Evolutionary conservation across 192 early-diverging fungal species (phyloP).

Genomic region (Rhizophagus sp.): DNA sequence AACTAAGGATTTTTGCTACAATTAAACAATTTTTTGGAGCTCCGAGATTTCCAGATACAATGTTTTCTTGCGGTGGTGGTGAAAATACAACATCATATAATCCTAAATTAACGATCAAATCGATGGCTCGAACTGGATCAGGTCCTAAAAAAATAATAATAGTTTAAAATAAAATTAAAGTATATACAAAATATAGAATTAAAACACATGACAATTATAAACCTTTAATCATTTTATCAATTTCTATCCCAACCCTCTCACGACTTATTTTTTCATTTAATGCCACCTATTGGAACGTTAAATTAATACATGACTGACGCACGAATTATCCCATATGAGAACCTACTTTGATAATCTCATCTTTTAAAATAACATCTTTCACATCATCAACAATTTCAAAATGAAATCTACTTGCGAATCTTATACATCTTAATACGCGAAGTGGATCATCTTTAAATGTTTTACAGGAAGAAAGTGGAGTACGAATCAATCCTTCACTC

Average conservation of each 20-base stretch:
- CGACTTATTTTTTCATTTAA: slow-evolving; percentile 84
- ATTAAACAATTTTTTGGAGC: slow-evolving; percentile 41
- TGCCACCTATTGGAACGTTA: slow-evolving; percentile 42
- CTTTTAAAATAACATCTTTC: slow-evolving; percentile 49
- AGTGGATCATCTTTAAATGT: slow-evolving; percentile 97
- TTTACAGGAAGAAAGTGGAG: slow-evolving; percentile 83
- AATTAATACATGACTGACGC: background rate
- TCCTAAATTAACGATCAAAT: slow-evolving; percentile 41
- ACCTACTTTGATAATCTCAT: slow-evolving; percentile 54
- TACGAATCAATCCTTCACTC: slow-evolving; percentile 70
- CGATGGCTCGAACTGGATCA: slow-evolving; percentile 38
- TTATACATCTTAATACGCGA: slow-evolving; percentile 88
- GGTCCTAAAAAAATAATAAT: slow-evolving; percentile 28
- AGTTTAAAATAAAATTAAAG: background rate
- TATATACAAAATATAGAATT: background rate
- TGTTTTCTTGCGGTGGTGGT: slow-evolving; percentile 37
- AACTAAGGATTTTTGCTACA: slow-evolving; percentile 44
- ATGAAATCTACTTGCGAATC: slow-evolving; percentile 91
- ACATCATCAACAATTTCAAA: slow-evolving; percentile 77
- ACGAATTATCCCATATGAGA: background rate
- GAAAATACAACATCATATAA: slow-evolving; percentile 51
- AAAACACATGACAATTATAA: background rate
- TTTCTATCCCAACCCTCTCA: slow-evolving; percentile 88
- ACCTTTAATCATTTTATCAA: slow-evolving; percentile 91
- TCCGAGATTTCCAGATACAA: slow-evolving; percentile 29